Evolutionary conservation across 495 filamentous ascomycete genomes (phyloP), one percentile per base, ranked within the genome.

Genomic region (Melanomma pulvis-pyrius): DNA sequence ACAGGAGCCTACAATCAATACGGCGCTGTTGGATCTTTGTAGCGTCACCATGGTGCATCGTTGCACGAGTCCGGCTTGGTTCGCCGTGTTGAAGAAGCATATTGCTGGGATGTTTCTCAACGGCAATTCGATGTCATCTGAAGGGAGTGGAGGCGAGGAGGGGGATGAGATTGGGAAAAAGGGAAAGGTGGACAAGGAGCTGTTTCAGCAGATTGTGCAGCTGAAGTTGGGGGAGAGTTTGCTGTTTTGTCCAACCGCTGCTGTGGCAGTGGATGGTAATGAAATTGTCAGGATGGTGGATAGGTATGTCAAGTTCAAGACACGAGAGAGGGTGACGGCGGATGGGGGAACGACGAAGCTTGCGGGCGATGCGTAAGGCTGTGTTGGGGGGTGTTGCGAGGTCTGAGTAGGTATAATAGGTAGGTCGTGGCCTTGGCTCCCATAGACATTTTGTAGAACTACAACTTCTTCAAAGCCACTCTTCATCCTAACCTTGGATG

Each of bases 1-100:
- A 0, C 89, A 94, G 70, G 91, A 93, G 65, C 91, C 91, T 0
- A 92, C 89, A 0, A 84, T 93, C 44, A 88, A 87, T 0, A 83
- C 85, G 0, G 75, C 77, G 25, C 82, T 93, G 1, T 78, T 93
- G 0, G 88, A 88, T 62, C 80, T 93, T 7, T 91, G 85, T 73
- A 87, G 83, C n/a, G 78, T 88, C 21, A 90, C 87, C 0, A 82
- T 93, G 59, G 84, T 93, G 0, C 91, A 94, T 72, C 81, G 87
- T 15, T 93, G 93, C 68, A 86, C 82, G 0, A 88, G 84, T 1
- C 90, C 90, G 0, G 83, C 83, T 7, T 93, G 90, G 91, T 75
- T 89, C 36, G 71, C 61, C 0, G 74, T 79, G n/a, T 79, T 93
- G 56, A 77, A 80, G n/a, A 76, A 77, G 3, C 88, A 92, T 73